phyloP scores from a whole-genome alignment of 1,284 basidiomycete species.

The Malassezia obtusa region DNA sequence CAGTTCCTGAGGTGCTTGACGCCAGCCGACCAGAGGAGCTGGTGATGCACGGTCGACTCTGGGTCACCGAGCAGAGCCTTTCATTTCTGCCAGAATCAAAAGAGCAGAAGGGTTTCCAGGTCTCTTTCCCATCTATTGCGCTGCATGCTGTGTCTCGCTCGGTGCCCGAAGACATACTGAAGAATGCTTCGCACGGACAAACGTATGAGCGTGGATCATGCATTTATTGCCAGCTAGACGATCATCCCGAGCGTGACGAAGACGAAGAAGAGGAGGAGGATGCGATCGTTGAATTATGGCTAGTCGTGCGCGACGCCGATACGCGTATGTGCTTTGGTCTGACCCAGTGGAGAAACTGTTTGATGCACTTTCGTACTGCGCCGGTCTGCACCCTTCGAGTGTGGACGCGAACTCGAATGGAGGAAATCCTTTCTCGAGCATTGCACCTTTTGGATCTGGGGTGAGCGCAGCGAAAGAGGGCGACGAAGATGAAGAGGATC shows the following conservation, averaged over 20 bases:
- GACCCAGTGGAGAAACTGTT: slow-evolving; percentile 72
- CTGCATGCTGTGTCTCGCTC: slow-evolving; percentile 40
- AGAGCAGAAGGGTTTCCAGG: slow-evolving; percentile 22
- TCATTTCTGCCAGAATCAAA: slow-evolving; percentile 23
- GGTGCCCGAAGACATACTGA: slow-evolving; percentile 23
- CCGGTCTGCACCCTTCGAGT: slow-evolving; percentile 67
- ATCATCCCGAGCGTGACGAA: slow-evolving; percentile 22
- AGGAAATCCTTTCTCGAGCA: slow-evolving; percentile 33
- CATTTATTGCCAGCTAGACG: slow-evolving; percentile 44
- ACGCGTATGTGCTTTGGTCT: slow-evolving; percentile 15
- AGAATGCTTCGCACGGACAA: neutral
- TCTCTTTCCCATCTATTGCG: slow-evolving; percentile 33
- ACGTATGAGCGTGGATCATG: slow-evolving; percentile 19
- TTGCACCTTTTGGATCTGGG: slow-evolving; percentile 40
- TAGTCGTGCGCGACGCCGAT: slow-evolving; percentile 22
- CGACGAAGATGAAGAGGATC: slow-evolving; percentile 57
- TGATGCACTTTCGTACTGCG: slow-evolving; percentile 74
- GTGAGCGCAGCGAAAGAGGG: slow-evolving; percentile 50
- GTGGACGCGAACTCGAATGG: slow-evolving; percentile 53
- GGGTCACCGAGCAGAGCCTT: slow-evolving; percentile 29
- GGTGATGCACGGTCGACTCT: slow-evolving; percentile 16
- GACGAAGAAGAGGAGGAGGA: slow-evolving; percentile 27
- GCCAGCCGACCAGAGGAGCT: neutral
- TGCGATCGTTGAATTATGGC: slow-evolving; percentile 32
- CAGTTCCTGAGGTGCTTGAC: neutral